A percentile compares a stretch with the other conserved stretches of the same genome.
Conservation (phyloP, 768 basidiomycete genomes). For the Phylloporus arenicola region DNA sequence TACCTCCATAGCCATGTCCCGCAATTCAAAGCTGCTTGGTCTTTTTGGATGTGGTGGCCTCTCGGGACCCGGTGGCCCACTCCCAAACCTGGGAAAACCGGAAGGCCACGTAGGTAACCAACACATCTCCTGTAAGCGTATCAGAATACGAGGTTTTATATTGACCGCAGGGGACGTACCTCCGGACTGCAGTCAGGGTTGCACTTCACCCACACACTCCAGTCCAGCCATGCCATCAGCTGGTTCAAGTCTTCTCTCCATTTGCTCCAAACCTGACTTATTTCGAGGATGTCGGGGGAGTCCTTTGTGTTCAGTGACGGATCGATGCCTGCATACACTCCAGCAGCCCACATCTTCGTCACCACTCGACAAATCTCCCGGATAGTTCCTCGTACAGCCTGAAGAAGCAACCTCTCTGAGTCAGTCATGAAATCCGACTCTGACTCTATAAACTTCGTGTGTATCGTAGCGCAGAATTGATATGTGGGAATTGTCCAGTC, state of each 20-base stretch:
- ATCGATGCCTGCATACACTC: slow-evolving; percentile 15
- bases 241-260: slow-evolving; percentile 32
- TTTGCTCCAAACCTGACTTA: slow-evolving; percentile 6
- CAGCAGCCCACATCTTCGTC: slow-evolving; percentile 26
- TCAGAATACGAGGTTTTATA: not conserved
- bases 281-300: not conserved
- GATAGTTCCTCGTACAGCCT: slow-evolving; percentile 26
- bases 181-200: slow-evolving; percentile 39
- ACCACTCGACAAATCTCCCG: slow-evolving; percentile 40
- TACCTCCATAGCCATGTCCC: not conserved
- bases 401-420: slow-evolving; percentile 22
- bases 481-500: slow-evolving; percentile 14
- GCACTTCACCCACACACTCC: slow-evolving; percentile 46
- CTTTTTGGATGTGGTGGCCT: not conserved
- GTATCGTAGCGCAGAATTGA: not conserved
- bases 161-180: slow-evolving; percentile 25
- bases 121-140: not conserved
- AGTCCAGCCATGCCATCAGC: slow-evolving; percentile 46
- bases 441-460: not conserved
- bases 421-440: slow-evolving; percentile 3
- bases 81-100: not conserved
- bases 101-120: not conserved
- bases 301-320: not conserved
- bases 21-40: not conserved
- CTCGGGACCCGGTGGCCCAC: not conserved